Evolutionary conservation across 2,329 filamentous ascomycete genomes (phyloP), one percentile per base, ranked within the genome.

Genomic region (Alternaria angustiovoidea): DNA sequence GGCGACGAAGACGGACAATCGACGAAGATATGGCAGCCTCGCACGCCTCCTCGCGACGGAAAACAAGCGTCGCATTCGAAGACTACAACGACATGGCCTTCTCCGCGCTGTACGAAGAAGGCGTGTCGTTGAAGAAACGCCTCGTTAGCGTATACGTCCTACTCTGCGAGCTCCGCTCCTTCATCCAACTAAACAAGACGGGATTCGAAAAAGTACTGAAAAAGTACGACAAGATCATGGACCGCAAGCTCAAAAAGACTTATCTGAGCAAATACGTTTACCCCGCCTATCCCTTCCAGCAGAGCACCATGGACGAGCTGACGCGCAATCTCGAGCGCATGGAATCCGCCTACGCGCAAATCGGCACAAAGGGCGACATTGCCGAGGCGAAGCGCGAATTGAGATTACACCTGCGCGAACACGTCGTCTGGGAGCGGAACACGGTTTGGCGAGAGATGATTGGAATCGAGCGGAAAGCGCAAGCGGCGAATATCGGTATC

Each of bases 371-470:
- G 42, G 93, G 93, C 30, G 92, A 99, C 72, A 80, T 91, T 3
- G 83, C 86, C 6, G 81, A 91, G 12, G 94, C 95, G 5, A 92
- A 89, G 72, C 90, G 92, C 68, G 95, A 98, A 75, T 84, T 99
- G 58, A 88, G 95, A 54, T 87, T 97, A 30, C 94, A 99, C 74
- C 85, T 99, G 26, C 86, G 95, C 58, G 96, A 99, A 80, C 95
- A 99, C 78, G 94, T 99, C 20, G 94, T 98, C 0, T 99, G 95
- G 96, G 96, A 99, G 78, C 88, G 95, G 58, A 99, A 99, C 75
- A 99, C 95, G 0, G 95, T 99, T 18, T 99, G 95, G 95, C 86
- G 96, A 80, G 95, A 99, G 72, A 95, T 99, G 88, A 99, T 99
- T 76, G 95, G 94, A 54, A 94, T 99, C 69, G 96, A 99, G 81